A percentile compares a stretch with the other conserved stretches of the same genome.
Evolutionary conservation across 2,329 filamentous ascomycete genomes (phyloP).

Genomic region (Bipolaris victoriae): DNA sequence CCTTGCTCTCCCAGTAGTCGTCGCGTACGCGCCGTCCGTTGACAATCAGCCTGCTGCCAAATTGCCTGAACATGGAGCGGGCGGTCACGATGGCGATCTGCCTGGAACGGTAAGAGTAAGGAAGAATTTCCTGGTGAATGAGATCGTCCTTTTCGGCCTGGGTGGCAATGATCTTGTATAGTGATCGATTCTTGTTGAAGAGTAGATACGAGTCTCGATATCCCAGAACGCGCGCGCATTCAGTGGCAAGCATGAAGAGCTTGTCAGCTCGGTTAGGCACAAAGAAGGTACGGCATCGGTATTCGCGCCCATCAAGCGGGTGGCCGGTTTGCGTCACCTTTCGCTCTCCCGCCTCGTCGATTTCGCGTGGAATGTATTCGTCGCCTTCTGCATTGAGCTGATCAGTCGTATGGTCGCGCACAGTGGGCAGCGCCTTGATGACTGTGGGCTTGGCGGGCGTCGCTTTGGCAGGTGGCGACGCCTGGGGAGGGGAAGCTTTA

Average conservation of each 20-base stretch:
- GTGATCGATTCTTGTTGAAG: conserved; percentile 97
- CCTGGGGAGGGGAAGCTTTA: conserved; percentile 62
- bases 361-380: conserved; percentile 93
- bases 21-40: conserved; percentile 90
- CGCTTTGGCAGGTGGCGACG: conserved; percentile 71
- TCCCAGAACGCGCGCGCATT: conserved; percentile 90
- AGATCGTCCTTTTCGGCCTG: conserved; percentile 96
- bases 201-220: conserved; percentile 98
- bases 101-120: conserved; percentile 96
- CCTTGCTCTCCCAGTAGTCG: conserved; percentile 99
- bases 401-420: conserved; percentile 95
- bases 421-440: conserved; percentile 92
- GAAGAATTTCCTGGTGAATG: conserved; percentile 91
- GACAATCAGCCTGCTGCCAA: conserved; percentile 90
- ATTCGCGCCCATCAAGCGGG: conserved; percentile 81
- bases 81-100: conserved; percentile 99
- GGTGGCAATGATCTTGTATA: conserved; percentile 97
- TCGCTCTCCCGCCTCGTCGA: conserved; percentile 90
- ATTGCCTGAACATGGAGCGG: conserved; percentile 97
- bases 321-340: conserved; percentile 88
- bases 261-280: conserved; percentile 91
- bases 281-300: conserved; percentile 90
- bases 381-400: conserved; percentile 88
- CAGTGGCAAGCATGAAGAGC: conserved; percentile 97
- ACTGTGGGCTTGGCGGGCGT: conserved; percentile 79